phyloP scores from a whole-genome alignment of 805 yeast genomes.

The Saccharomyces jurei region DNA sequence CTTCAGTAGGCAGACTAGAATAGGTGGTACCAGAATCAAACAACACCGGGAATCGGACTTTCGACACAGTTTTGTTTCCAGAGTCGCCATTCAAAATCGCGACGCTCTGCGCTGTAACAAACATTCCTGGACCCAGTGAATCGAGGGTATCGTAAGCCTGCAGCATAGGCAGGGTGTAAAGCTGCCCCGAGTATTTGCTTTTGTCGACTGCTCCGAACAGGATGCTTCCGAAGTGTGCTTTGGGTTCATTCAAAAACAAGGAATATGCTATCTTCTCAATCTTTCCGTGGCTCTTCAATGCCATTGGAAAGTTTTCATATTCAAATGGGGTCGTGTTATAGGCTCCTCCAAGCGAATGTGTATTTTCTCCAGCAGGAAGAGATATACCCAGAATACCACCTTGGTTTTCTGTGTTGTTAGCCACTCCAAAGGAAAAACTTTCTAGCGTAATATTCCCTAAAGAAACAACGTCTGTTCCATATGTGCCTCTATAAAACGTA shows the following conservation, averaged over 20 bases:
- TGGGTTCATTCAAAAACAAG: conserved; percentile 34
- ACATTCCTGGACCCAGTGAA: not conserved
- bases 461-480: conserved; percentile 46
- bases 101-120: conserved; percentile 13
- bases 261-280: conserved; percentile 39
- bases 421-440: conserved; percentile 62
- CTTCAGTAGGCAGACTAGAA: conserved; percentile 32
- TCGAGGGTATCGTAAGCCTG: not conserved
- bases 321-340: conserved; percentile 7
- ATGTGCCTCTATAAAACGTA: conserved; percentile 34
- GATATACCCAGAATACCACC: conserved; percentile 65
- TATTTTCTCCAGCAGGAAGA: conserved; percentile 50
- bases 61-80: not conserved
- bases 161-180: conserved; percentile 29
- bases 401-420: conserved; percentile 50
- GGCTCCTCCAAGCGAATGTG: conserved; percentile 15
- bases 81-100: conserved; percentile 11
- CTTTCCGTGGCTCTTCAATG: conserved; percentile 34
- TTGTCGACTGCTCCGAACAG: conserved; percentile 52
- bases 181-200: conserved; percentile 38
- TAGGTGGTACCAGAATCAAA: conserved; percentile 32
- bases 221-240: conserved; percentile 17
- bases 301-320: conserved; percentile 25
- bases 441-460: conserved; percentile 44
- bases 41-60: conserved; percentile 24